Conservation (phyloP, 805 yeast genomes). For the Candida lessepsii region DNA sequence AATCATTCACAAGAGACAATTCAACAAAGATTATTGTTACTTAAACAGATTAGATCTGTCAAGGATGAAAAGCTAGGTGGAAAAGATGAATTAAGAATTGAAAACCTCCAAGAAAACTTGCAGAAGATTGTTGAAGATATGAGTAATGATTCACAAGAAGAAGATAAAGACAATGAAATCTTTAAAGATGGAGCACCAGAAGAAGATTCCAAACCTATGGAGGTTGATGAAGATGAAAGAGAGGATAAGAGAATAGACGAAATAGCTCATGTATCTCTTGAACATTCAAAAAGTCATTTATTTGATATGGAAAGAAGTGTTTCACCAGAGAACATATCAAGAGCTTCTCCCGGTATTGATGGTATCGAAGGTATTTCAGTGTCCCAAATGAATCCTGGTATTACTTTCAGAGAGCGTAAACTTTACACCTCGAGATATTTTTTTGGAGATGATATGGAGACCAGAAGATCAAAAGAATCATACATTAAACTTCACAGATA, state of each 20-base stretch:
- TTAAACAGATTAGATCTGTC: slow-evolving; percentile 30
- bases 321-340: slow-evolving; percentile 28
- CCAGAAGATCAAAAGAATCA: slow-evolving; percentile 33
- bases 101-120: slow-evolving; percentile 32
- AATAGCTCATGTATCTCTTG: slow-evolving; percentile 7
- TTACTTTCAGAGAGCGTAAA: slow-evolving; percentile 58
- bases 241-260: not conserved
- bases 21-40: slow-evolving; percentile 32
- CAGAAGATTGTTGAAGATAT: slow-evolving; percentile 33
- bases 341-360: slow-evolving; percentile 47
- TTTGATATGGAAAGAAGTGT: slow-evolving; percentile 15
- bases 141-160: slow-evolving; percentile 19
- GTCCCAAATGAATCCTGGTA: slow-evolving; percentile 52
- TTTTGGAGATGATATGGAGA: slow-evolving; percentile 55
- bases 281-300: slow-evolving; percentile 9
- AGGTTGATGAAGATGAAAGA: slow-evolving; percentile 6
- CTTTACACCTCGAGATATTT: slow-evolving; percentile 63
- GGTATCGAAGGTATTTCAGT: slow-evolving; percentile 39
- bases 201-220: slow-evolving; percentile 1
- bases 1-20: slow-evolving; percentile 31
- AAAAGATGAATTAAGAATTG: slow-evolving; percentile 25
- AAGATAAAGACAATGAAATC: slow-evolving; percentile 11
- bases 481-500: slow-evolving; percentile 54
- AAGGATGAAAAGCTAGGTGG: slow-evolving; percentile 17
- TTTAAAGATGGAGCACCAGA: slow-evolving; percentile 2